phyloP scores from a whole-genome alignment of 2,329 filamentous ascomycete genomes.

The Colletotrichum sp. region DNA sequence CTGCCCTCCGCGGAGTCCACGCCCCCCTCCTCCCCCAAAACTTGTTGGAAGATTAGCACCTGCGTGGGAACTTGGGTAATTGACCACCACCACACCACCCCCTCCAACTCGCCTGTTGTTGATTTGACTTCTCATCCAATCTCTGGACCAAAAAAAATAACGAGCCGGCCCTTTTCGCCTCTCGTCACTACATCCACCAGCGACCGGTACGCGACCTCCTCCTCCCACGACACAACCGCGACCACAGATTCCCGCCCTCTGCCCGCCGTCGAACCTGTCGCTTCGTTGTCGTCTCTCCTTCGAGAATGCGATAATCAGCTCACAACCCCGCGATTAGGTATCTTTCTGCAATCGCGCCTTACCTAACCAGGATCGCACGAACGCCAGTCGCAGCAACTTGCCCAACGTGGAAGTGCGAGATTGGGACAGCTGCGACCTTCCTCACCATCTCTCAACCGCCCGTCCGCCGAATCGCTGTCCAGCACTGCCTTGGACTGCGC shows the following conservation, averaged over 20 bases:
- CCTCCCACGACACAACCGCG: not conserved
- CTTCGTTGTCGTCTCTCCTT: not conserved
- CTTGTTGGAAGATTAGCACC: not conserved
- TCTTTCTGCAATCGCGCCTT: conserved; percentile 6
- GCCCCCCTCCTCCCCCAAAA: not conserved
- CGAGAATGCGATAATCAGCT: conserved; percentile 9
- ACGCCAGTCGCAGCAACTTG: conserved; percentile 4
- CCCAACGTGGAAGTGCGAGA: conserved; percentile 14
- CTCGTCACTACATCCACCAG: not conserved
- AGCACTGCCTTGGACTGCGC: not conserved
- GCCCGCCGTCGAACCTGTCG: not conserved
- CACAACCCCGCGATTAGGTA: conserved; percentile 6
- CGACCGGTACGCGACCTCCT: not conserved
- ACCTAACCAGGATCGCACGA: conserved; percentile 16
- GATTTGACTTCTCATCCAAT: conserved; percentile 18
- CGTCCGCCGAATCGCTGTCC: conserved; percentile 4
- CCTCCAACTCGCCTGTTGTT: not conserved
- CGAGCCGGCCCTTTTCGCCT: not conserved
- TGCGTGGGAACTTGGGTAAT: not conserved
- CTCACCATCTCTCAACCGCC: not conserved
- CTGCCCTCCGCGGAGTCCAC: not conserved
- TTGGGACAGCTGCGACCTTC: not conserved
- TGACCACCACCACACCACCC: not conserved
- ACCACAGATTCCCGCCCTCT: not conserved
- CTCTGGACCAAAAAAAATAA: not conserved